Evolutionary conservation across 1,284 basidiomycete species (phyloP), one percentile per base, ranked within the genome.

Genomic region (Mycosarcoma mackinlayi): DNA sequence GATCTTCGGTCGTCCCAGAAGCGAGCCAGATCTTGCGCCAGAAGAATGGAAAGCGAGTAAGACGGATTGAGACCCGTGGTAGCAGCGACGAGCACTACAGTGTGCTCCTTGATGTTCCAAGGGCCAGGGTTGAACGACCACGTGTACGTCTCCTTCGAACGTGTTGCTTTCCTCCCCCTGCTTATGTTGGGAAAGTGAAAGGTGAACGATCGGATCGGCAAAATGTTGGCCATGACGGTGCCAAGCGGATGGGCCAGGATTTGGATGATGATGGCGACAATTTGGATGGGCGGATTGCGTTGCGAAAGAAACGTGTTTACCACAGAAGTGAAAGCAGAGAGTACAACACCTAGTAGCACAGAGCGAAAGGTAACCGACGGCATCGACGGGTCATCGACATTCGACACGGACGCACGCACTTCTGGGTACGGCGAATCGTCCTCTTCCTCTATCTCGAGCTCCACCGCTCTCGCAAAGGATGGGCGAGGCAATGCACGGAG

Each of bases 21-120:
- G 9, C 72, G 59, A 1, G 78, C 76, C 30, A 84, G 62, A 30
- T 72, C 71, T 49, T 84, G 83, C 16, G 77, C 70, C 42, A 83
- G 42, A 35, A 84, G 65, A 44, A 92, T 92, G 89, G 4, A 90
- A 88, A 31, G 89, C 87, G 77, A 62, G 35, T 71, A 71, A 9
- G 68, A 60, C 24, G 57, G 57, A 25, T 66, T 71, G 24, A 71
- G 57, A 6, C 67, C 61, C 6, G 67, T 70, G 10, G 61, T 70
- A 6, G 67, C 61, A 10, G 67, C 61, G 5, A 70, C 42, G 2
- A 67, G 54, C 39, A 80, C 65, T 16, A 80, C 54, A 0, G 79
- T 70, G 42, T 80, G 79, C 51, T 80, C 79, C 46, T 80, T 80
- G 57, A 76, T 67, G 41, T 79, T 79, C 59, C 75, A 80, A 1